Base-by-base conservation (phyloP, 192 early-diverging fungal species). In the Backusella macrospora region DNA sequence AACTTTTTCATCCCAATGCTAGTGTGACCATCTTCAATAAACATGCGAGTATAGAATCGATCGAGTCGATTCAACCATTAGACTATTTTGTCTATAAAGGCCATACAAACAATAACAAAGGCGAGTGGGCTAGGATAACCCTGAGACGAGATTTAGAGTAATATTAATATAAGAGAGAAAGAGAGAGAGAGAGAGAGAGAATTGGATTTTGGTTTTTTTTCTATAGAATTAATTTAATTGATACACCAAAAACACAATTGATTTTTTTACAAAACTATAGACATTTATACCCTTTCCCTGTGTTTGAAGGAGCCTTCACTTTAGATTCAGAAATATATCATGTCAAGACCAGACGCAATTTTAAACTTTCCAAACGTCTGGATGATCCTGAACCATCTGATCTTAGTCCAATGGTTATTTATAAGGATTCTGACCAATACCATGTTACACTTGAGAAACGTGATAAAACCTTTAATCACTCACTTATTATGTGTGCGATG, bases 1-100 rank as follows among this genome's bases (percentile, higher is more conserved):
- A 92, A 69, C 73, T 93, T 40, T 76, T 93, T 63, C 92, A 93
- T 71, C 86, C 91, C 1, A 78, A 91, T 8, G 89, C 90, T 3
- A 83, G 68, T 21, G 74, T 81, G 62, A 62, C 45, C n/a, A 38
- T 73, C 8, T 59, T 59, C 10, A 59, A 59, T 23, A 59, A 59
- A 1, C 21, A 21, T 59, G 52, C 72, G 49, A 81, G 62, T 15
- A 78, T 66, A 48, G 78, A 81, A 18, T 6, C 48, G 4, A 47
- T 68, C 10, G 77, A 88, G 66, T 78, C 82, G 65, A 67, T 80
- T 49, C 65, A 81, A 65, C 39, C 37, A 12, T 44, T 48, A 13
- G 68, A 70, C 2, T 44, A 70, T 16, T 65, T 46, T 46, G 48
- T 93, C 63, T 89, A 90, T 80, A 81, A 86, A 55, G 82, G 89